A percentile compares a stretch with the other conserved stretches of the same genome.
Evolutionary conservation across 257 asterid genomes (phyloP).

Genomic region (Henckelia pumila): DNA sequence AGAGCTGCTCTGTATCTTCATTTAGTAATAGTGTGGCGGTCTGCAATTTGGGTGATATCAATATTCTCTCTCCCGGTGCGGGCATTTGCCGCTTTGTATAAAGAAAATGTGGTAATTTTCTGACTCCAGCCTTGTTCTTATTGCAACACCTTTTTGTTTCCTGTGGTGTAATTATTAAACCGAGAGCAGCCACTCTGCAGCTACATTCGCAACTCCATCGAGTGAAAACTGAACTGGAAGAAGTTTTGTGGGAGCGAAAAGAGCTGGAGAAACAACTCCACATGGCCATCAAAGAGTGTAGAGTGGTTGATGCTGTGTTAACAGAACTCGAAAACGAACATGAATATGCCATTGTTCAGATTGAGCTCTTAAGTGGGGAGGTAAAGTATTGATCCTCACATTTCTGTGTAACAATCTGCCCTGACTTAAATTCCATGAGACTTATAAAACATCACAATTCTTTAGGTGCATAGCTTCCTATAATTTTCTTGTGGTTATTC

Average conservation of each 20-base stretch:
- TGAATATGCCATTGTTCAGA: conserved; percentile 49
- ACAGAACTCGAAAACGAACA: conserved; percentile 68
- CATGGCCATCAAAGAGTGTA: conserved; percentile 36
- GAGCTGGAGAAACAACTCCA: conserved; percentile 42
- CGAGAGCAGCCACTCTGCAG: conserved; percentile 40
- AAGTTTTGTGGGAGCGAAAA: conserved; percentile 41
- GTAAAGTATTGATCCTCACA: conserved; percentile 24
- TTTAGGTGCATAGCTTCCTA: not conserved
- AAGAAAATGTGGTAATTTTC: conserved; percentile 49
- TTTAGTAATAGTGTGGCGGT: conserved; percentile 36
- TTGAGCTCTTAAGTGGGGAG: conserved; percentile 51
- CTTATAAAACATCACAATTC: not conserved
- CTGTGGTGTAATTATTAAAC: conserved; percentile 20
- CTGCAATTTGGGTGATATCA: conserved; percentile 34
- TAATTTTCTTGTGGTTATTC: not conserved
- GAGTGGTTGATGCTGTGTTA: conserved; percentile 37
- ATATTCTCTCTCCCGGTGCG: conserved; percentile 55
- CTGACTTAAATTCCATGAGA: no score
- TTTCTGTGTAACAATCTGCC: not conserved
- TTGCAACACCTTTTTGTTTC: not conserved
- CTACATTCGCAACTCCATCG: conserved; percentile 48
- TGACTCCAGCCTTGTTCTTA: not conserved
- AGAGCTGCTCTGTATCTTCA: conserved; percentile 43
- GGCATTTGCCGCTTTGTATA: conserved; percentile 44
- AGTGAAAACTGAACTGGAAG: conserved; percentile 47